Evolutionary conservation across 805 yeast genomes (phyloP), one percentile per base, ranked within the genome.

Genomic region (Saccharomyces jurei): DNA sequence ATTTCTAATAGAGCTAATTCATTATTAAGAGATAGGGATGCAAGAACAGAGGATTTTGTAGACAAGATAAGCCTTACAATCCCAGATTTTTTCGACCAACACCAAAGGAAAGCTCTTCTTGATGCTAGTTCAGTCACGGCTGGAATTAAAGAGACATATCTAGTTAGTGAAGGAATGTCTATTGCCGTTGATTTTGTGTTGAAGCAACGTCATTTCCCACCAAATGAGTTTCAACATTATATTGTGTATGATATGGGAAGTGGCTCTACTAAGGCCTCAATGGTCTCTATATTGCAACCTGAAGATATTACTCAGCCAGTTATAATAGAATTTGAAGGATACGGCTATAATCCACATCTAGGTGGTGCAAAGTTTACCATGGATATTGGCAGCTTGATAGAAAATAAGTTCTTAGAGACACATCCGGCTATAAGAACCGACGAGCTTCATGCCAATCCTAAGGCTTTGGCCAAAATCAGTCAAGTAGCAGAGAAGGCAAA

Each of bases 131-230:
- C 76, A 87, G 51, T 63, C 31, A 55, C 66, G 2, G 87, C 96
- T 2, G 87, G 85, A 25, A 71, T 84, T 56, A 74, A 79, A 48
- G 80, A 84, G 55, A 53, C 66, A 2, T 82, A 84, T 1, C 74
- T 92, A 53, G 87, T 91, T 2, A 91, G 87, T 64, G 97, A 92
- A 68, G 97, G 97, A 14, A 72, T 89, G n/a, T 94, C 98, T 2
- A 89, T 89, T 14, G 96, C 96, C 0, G 71, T 88, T 48, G 88
- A 89, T 64, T 91, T 82, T 67, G 88, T 89, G 1, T 56, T 65
- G n/a, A 63, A 63, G 46, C 61, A 61, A 26, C 54, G 65, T 21
- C 59, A 62, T 47, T 61, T 65, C 50, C 54, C 60, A 9, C 54
- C 60, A 25, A 66, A 60, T 29, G 57, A 56, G 27, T 76, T 87